Base-by-base conservation (phyloP, 768 basidiomycete species). In the Mycena filopes region DNA sequence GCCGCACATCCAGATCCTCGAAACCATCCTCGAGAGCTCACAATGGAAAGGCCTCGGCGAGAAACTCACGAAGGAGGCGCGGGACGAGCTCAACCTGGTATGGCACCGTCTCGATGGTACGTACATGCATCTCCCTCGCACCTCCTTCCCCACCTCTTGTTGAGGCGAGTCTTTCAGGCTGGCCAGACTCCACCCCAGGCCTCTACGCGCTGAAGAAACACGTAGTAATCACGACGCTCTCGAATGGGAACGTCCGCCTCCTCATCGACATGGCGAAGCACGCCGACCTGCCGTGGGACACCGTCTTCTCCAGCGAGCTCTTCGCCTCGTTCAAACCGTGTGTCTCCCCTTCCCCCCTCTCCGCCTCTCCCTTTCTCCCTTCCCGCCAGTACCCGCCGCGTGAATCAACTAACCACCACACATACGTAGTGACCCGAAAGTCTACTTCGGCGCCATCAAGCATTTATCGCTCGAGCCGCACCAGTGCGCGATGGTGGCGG, bases 271-370 rank as follows among this genome's bases (percentile, higher is more conserved):
- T 90, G 86, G 88, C 90, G 1, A 90, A 87, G 74, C 75, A 84
- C 59, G 85, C 87, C 3, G 78, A 82, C 20, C 76, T 91, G 4
- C 89, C 89, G 0, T 90, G 87, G 89, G 89, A 91, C 60, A 79
- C 80, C 1, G 75, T 91, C 23, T 82, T 92, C 59, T 89, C 89
- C 1, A 77, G 83, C 1, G 87, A 89, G 59, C 75, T 91, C 20
- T 87, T 90, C 51, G 78, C 80, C 11, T 83, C 84, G 0, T 91
- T 84, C 79, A 91, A 92, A 71, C 88, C 90, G 89, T 90, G 46
- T 41, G 86, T 76, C 9, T n/a, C n/a, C n/a, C n/a, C n/a, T n/a
- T n/a, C n/a, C n/a, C n/a, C n/a, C n/a, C n/a, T n/a, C n/a, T n/a
- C n/a, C n/a, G n/a, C n/a, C n/a, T n/a, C n/a, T n/a, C n/a, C n/a